Base-by-base conservation (phyloP, 139 green algal genomes). In the Chlorella sp. region DNA sequence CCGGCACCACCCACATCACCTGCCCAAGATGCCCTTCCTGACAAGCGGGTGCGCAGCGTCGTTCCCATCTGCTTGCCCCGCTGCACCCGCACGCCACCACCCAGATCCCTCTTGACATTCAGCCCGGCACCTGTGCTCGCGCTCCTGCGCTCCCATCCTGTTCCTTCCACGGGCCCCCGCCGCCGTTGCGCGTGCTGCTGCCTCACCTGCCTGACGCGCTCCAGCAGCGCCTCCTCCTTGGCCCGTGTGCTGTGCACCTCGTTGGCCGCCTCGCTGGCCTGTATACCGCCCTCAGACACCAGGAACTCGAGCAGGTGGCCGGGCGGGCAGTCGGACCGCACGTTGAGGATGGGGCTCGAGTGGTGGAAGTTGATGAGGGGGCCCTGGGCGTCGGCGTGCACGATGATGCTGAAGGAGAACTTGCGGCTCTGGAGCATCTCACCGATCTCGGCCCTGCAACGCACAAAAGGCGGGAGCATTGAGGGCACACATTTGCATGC, bases 271-370 rank as follows among this genome's bases (percentile, higher is more conserved):
- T 84, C 60, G 69, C 82, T 83, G 4, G 90, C 90, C 23, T 67
- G 62, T 6, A 77, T 35, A 26, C 82, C 85, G 0, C 70, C 77
- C 32, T 91, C 85, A 29, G 77, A 88, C 5, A 75, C 63, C 50
- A 97, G 74, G 71, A 94, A 95, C 60, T 89, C 85, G 29, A 95
- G 71, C 36, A 97, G 82, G 62, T 86, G 74, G 24, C 74, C 30
- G 14, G 88, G 83, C 23, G 88, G 85, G 80, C 90, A 96, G 85
- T 97, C 92, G 0, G 83, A 79, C 30, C 91, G 85, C 64, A 97
- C 88, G 77, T 95, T 90, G 35, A 97, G 81, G 62, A 96, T 89
- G n/a, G 81, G 87, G 74, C 82, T 91, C 31, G 83, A 83, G 2
- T 83, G 64, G 62, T 90, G 77, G 73, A 88, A 91, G 62, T 95